Evolutionary conservation across 2,329 filamentous ascomycete species (phyloP), one percentile per base, ranked within the genome.

Genomic region (Xylariaceae sp.): DNA sequence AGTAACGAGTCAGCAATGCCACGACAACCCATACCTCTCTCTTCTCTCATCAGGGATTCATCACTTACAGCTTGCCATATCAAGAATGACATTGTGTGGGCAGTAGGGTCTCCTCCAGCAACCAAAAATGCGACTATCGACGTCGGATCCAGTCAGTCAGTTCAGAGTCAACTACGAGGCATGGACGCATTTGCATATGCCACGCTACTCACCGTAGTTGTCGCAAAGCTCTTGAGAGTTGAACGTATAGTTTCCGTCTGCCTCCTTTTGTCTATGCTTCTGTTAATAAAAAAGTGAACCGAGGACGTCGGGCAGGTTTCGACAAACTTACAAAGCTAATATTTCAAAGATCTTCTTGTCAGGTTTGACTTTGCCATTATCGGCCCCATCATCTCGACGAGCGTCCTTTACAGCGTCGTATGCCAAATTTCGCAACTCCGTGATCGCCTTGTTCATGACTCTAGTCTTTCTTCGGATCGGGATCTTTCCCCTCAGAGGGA

Each of bases 31-130:
- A 6, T n/a, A 37, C 11, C 2, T 6, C 3, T 6, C 9, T 7
- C 27, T 3, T 29, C 6, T 37, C 9, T 32, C 6, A 11, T 6
- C n/a, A 2, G 19, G 3, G n/a, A 26, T 37, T n/a, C 26, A 12
- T 31, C n/a, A 53, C 56, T 53, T 43, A 55, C 56, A 47, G 51
- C 53, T 43, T 58, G 49, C 53, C 53, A 58, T 26, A 58, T 42
- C 19, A 58, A 50, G 39, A 58, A 58, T n/a, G 56, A 58, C 56
- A 58, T 58, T 2, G 56, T 58, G 35, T 58, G 56, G 4, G 56
- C 56, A 29, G 56, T 58, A 5, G 56, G 56, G 12, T 58, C 56
- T 44, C 56, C 56, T 44, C 56, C 56, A 2, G 56, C 56, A 7
- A 58, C 56, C 27, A 58, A 30, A 29, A 58, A 58, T 50, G 56